Evolutionary conservation across 2,329 filamentous ascomycete species (phyloP).

Genomic region (Hyphodiscus sp.): DNA sequence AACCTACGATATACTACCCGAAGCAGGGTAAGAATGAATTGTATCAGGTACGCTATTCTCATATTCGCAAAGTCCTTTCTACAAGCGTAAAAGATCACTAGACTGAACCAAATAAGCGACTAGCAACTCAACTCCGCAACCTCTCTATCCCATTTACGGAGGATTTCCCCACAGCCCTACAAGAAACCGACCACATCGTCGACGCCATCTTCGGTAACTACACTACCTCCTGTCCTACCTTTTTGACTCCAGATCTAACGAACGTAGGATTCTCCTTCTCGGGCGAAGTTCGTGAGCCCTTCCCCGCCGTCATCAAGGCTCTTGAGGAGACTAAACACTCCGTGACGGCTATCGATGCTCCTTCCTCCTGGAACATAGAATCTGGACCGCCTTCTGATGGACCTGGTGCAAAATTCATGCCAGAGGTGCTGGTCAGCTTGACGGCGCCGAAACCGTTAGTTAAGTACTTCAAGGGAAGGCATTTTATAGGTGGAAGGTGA

Average conservation of each 20-base stretch:
- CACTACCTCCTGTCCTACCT: too few relatives aligned
- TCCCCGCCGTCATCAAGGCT: constrained; percentile 71
- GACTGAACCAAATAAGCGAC: constrained; percentile 46
- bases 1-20: constrained; percentile 83
- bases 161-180: constrained; percentile 65
- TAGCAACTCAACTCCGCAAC: constrained; percentile 77
- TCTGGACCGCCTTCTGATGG: constrained; percentile 72
- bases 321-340: constrained; percentile 68
- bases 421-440: constrained; percentile 73
- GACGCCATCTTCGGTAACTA: constrained; percentile 82
- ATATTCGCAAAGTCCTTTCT: not conserved
- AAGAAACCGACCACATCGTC: constrained; percentile 70
- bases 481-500: constrained; percentile 84
- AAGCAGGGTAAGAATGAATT: constrained; percentile 87
- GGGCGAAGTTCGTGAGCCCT: constrained; percentile 88
- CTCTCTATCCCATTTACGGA: constrained; percentile 77
- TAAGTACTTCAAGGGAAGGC: constrained; percentile 74
- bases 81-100: not conserved
- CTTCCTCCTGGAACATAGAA: constrained; percentile 92
- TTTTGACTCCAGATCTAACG: constrained; percentile 10
- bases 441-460: constrained; percentile 91
- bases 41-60: constrained; percentile 56
- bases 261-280: constrained; percentile 77
- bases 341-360: constrained; percentile 85
- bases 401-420: constrained; percentile 73